A percentile compares a stretch with the other conserved stretches of the same genome.
These are phyloP conservation scores for Monilinia fructigena DNA, from an alignment of 2,329 filamentous ascomycete species.

Conservation along the genomic window DNA sequence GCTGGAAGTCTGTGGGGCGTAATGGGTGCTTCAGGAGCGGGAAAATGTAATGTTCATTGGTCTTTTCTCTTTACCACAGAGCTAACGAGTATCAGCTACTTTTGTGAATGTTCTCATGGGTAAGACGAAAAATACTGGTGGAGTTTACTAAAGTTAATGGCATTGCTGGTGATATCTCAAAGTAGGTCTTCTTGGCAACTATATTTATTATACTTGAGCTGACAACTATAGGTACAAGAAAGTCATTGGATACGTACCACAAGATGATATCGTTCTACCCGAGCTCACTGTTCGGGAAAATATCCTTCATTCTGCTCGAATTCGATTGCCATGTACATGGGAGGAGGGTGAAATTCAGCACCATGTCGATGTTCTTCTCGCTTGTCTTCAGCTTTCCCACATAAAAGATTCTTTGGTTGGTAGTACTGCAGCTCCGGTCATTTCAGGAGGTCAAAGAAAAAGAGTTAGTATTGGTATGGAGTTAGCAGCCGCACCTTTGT, in stretches of 20 bases:
- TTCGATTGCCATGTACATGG: constrained; percentile 54
- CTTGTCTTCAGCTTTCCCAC: constrained; percentile 47
- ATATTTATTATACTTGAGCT: not conserved
- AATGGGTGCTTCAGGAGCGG: constrained; percentile 60
- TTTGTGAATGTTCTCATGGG: constrained; percentile 63
- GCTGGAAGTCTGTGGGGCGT: constrained; percentile 55
- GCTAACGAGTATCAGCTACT: constrained; percentile 42
- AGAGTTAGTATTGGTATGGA: constrained; percentile 63
- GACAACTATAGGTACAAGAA: constrained; percentile 50
- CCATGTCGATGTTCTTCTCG: constrained; percentile 57
- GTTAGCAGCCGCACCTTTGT: constrained; percentile 54
- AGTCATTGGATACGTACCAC: constrained; percentile 60
- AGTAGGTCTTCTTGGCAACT: constrained; percentile 24
- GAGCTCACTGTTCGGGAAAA: constrained; percentile 62
- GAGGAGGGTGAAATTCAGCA: constrained; percentile 48
- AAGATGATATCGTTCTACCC: constrained; percentile 59
- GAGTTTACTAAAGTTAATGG: constrained; percentile 52
- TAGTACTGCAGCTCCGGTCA: constrained; percentile 59
- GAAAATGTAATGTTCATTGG: constrained; percentile 45
- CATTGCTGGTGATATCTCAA: constrained; percentile 36
- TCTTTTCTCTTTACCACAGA: not conserved
- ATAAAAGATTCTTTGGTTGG: constrained; percentile 50
- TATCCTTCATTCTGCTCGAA: constrained; percentile 57
- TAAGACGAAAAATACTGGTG: constrained; percentile 52
- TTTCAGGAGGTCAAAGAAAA: constrained; percentile 61